Evolutionary conservation across 1,284 basidiomycete species (phyloP).

Genomic region (Termitomyces sp.): DNA sequence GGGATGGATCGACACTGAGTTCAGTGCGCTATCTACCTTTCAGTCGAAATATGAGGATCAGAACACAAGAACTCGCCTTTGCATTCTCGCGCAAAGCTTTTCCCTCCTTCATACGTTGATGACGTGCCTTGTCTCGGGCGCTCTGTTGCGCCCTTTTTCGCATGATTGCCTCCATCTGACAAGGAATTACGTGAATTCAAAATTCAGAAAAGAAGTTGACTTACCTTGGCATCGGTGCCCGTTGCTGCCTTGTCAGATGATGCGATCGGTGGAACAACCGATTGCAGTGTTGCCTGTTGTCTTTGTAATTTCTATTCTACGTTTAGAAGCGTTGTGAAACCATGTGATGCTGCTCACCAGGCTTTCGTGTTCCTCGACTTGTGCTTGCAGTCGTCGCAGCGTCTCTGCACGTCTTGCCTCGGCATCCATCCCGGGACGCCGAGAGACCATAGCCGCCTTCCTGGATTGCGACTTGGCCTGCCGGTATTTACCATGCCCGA

Average conservation of each 20-base stretch:
- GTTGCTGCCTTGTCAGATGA: neutral
- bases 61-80: neutral
- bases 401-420: slow-evolving; percentile 20
- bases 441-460: neutral
- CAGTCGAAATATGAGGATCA: neutral
- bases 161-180: slow-evolving; percentile 20
- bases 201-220: neutral
- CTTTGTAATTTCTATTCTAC: slow-evolving; percentile 2
- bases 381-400: slow-evolving; percentile 19
- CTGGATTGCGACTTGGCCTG: neutral
- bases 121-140: slow-evolving; percentile 29
- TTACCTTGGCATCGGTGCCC: slow-evolving; percentile 5
- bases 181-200: neutral
- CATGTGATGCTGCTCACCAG: slow-evolving; percentile 10
- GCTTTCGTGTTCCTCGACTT: slow-evolving; percentile 20
- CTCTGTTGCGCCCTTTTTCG: slow-evolving; percentile 29
- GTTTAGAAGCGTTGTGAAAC: neutral
- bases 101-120: slow-evolving; percentile 22
- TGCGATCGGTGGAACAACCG: neutral
- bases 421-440: slow-evolving; percentile 1
- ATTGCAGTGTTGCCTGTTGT: slow-evolving; percentile 1
- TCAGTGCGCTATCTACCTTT: neutral
- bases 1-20: neutral
- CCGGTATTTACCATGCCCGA: neutral
- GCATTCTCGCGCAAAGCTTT: slow-evolving; percentile 12